These are phyloP conservation scores for Gossypium anomalum DNA, from an alignment of 345 rosid species.

Conservation along the genomic window DNA sequence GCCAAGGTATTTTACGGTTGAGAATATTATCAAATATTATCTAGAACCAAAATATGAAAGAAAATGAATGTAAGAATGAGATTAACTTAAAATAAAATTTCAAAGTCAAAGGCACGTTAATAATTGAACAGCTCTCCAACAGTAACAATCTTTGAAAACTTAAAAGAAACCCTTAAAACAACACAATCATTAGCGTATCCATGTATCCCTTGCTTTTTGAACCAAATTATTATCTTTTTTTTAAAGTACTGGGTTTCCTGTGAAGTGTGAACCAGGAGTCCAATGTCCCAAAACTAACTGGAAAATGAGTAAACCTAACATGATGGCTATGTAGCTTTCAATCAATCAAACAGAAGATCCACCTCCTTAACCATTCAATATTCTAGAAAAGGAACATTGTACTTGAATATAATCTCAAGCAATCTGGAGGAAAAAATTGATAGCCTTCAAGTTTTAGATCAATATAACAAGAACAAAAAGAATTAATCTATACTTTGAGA, in stretches of 20 bases:
- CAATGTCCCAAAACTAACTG: not conserved
- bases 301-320: not conserved
- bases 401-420: not conserved
- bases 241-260: not conserved
- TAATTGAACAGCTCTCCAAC: not conserved
- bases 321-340: not conserved
- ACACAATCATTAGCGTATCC: not conserved
- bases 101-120: not conserved
- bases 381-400: not conserved
- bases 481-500: not conserved
- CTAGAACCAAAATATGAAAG: constrained; percentile 43
- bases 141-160: not conserved
- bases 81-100: not conserved
- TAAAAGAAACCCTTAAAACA: not conserved
- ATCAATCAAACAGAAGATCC: not conserved
- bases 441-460: not conserved
- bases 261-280: not conserved
- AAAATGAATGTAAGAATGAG: constrained; percentile 7
- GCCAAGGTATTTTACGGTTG: constrained; percentile 98
- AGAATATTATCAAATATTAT: constrained; percentile 96
- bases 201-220: not conserved
- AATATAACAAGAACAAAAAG: not conserved
- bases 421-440: not conserved
- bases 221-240: not conserved
- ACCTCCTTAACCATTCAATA: not conserved